Conservation (phyloP, 1,284 basidiomycete species). For the Ganoderma multipileum region DNA sequence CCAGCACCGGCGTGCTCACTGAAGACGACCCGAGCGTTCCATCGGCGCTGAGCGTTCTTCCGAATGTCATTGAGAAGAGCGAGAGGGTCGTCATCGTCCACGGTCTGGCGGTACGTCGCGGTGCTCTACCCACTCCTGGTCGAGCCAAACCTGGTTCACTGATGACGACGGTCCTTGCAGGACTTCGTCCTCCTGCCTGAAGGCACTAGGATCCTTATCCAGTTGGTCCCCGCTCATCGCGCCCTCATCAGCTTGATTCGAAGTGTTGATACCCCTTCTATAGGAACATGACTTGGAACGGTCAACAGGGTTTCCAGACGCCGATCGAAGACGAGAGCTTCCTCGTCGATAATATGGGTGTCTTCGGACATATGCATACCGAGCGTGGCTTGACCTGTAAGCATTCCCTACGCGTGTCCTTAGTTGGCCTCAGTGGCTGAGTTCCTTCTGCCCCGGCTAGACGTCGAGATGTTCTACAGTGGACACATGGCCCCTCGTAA, state of each 20-base stretch:
- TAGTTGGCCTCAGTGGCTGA: background rate
- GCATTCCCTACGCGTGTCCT: background rate
- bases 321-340: conserved; percentile 46
- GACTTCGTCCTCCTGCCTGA: conserved; percentile 63
- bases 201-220: conserved; percentile 63
- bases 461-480: background rate
- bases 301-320: conserved; percentile 48
- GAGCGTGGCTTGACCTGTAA: conserved; percentile 42
- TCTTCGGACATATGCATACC: conserved; percentile 44
- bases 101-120: conserved; percentile 32
- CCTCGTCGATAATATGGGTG: conserved; percentile 44
- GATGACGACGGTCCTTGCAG: background rate
- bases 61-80: conserved; percentile 49
- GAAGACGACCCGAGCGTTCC: conserved; percentile 44
- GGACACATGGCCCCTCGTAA: background rate
- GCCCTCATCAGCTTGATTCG: background rate
- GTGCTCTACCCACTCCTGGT: background rate
- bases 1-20: conserved; percentile 37
- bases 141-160: background rate
- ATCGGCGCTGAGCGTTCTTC: conserved; percentile 46
- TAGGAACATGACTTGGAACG: conserved; percentile 49
- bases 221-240: conserved; percentile 42
- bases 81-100: conserved; percentile 45
- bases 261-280: background rate
- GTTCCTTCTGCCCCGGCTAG: background rate